A percentile compares a stretch with the other conserved stretches of the same genome.
Conservation (phyloP, 257 asterid species). For the Anisodus acutangulus region DNA sequence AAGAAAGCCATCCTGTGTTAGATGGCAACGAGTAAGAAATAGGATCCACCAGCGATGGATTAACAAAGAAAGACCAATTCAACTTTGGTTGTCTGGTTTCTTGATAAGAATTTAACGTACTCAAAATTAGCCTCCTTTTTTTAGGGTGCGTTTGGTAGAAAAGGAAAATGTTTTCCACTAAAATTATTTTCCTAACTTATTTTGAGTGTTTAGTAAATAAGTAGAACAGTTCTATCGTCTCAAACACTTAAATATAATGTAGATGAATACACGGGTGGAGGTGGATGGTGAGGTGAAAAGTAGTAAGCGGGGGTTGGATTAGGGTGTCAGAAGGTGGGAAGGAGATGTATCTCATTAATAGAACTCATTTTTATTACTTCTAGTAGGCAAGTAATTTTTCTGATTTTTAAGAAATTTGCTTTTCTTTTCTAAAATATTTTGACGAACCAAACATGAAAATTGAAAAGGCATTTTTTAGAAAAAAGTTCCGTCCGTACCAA, state of each 20-base stretch:
- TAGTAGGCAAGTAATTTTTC: too few species aligned
- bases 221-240: not conserved
- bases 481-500: too few species aligned
- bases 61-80: constrained; percentile 14
- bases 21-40: not conserved
- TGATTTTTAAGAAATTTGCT: too few species aligned
- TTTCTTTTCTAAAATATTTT: too few species aligned
- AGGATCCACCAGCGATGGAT: not conserved
- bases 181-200: not conserved
- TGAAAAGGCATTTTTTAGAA: not conserved
- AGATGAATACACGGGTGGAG: not conserved
- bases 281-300: not conserved
- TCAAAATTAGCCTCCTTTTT: not conserved
- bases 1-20: not conserved
- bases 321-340: too few species aligned
- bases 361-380: too few species aligned
- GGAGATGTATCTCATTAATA: too few species aligned
- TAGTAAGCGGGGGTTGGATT: too few species aligned
- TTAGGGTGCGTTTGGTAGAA: not conserved
- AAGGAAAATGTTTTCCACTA: too few species aligned
- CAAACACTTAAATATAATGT: not conserved
- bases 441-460: not conserved
- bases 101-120: not conserved
- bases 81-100: constrained; percentile 4
- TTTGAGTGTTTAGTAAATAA: not conserved